A percentile compares a stretch with the other conserved stretches of the same genome.
Conservation (phyloP, 768 basidiomycete species). For the Rhodosporidiobolus odoratus region DNA sequence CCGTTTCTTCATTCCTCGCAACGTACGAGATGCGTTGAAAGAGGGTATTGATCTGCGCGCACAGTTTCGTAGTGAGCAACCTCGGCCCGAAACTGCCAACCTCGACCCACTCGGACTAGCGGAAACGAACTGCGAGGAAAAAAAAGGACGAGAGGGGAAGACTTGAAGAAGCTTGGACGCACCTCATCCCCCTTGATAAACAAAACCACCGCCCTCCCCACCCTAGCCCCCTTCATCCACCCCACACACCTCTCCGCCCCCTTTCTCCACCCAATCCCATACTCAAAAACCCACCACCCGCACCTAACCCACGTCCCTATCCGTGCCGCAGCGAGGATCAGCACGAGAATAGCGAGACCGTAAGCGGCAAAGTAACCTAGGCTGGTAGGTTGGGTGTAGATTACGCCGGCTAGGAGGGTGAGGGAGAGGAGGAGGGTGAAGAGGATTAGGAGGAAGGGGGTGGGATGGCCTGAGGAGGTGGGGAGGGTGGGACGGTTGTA, state of each 20-base stretch:
- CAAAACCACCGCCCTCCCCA: constrained; percentile 57
- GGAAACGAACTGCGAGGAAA: not conserved
- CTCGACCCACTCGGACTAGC: no score
- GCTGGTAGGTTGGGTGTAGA: constrained; percentile 5
- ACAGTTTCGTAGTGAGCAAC: not conserved
- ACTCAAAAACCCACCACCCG: constrained; percentile 62
- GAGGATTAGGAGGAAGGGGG: constrained; percentile 20
- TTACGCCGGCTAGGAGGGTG: constrained; percentile 17
- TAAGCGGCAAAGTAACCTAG: constrained; percentile 59
- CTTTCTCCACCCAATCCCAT: constrained; percentile 49
- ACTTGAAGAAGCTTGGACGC: constrained; percentile 20
- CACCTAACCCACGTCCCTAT: constrained; percentile 56
- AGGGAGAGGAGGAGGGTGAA: constrained; percentile 2
- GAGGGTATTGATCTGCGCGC: constrained; percentile 58
- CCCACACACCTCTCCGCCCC: constrained; percentile 53
- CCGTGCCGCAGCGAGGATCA: constrained; percentile 56
- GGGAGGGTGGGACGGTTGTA: constrained; percentile 14
- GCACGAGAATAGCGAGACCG: constrained; percentile 52
- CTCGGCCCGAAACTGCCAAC: no score
- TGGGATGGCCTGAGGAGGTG: not conserved
- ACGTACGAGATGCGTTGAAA: constrained; percentile 66
- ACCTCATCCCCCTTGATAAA: constrained; percentile 66
- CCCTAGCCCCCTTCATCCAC: constrained; percentile 52
- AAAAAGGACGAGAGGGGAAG: not conserved
- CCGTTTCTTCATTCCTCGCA: constrained; percentile 63